phyloP scores from a whole-genome alignment of 1,139 yeast genomes.

The Pichia sp. region DNA sequence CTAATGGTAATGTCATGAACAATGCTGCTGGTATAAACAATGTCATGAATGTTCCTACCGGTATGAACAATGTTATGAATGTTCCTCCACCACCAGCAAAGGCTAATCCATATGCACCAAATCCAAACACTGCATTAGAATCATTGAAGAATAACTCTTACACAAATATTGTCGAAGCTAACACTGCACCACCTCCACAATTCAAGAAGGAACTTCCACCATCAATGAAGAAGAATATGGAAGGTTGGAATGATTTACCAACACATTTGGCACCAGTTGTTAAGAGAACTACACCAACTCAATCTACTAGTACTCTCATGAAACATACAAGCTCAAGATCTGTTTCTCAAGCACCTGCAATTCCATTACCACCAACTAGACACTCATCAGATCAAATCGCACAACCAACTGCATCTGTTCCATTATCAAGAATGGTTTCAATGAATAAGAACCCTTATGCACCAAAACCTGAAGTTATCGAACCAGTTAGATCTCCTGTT shows the following conservation, averaged over 20 bases:
- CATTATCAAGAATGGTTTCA: slow-evolving; percentile 14
- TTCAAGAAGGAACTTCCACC: slow-evolving; percentile 33
- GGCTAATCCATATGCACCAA: slow-evolving; percentile 32
- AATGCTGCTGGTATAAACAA: not conserved
- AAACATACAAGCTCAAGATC: slow-evolving; percentile 22
- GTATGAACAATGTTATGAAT: no score
- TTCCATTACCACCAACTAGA: slow-evolving; percentile 30
- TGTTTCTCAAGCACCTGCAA: slow-evolving; percentile 26
- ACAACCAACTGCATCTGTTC: slow-evolving; percentile 11
- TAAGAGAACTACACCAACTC: slow-evolving; percentile 23
- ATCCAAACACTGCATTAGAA: slow-evolving; percentile 32
- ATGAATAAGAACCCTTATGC: slow-evolving; percentile 30
- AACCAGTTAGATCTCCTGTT: slow-evolving; percentile 22
- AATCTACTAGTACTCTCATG: slow-evolving; percentile 18
- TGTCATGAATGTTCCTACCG: not conserved
- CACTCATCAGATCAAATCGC: slow-evolving; percentile 17
- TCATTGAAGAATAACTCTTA: slow-evolving; percentile 24
- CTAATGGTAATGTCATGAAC: not conserved
- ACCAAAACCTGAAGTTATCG: slow-evolving; percentile 28
- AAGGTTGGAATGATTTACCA: slow-evolving; percentile 96
- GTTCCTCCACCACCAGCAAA: slow-evolving; percentile 1
- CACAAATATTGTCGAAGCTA: not conserved
- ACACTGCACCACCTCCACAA: slow-evolving; percentile 25
- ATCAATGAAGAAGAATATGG: slow-evolving; percentile 55
- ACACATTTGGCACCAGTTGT: slow-evolving; percentile 46